Evolutionary conservation across 2,329 filamentous ascomycete species (phyloP).

Genomic region (Microdochium trichocladiopsis): DNA sequence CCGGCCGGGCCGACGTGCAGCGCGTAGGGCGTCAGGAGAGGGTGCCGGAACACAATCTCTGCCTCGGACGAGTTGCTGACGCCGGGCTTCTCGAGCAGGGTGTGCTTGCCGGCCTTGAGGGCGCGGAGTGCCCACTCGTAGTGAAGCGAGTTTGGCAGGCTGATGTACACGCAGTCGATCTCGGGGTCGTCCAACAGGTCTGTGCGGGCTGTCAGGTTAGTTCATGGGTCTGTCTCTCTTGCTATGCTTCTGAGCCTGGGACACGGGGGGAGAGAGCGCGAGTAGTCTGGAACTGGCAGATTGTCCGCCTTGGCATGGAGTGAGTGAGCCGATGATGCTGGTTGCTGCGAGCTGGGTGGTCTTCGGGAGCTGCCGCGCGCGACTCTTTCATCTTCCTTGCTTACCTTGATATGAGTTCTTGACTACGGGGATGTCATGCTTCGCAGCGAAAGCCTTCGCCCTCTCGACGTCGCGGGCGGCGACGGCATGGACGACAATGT

Average conservation of each 20-base stretch:
- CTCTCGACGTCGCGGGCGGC: slow-evolving; percentile 40
- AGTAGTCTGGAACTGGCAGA: too few species aligned
- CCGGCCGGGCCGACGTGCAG: not conserved
- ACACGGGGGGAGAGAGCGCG: too few species aligned
- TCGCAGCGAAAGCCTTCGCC: slow-evolving; percentile 42
- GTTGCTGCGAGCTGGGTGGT: too few species aligned
- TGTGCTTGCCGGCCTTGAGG: slow-evolving; percentile 42
- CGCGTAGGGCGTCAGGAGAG: slow-evolving; percentile 14
- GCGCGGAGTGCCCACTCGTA: slow-evolving; percentile 40
- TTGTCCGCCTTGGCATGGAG: too few species aligned
- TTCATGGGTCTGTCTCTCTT: too few species aligned
- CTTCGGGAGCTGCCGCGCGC: too few species aligned
- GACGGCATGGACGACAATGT: slow-evolving; percentile 44
- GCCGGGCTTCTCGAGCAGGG: slow-evolving; percentile 47
- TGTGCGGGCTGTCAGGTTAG: too few species aligned
- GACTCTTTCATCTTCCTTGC: too few species aligned
- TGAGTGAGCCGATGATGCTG: too few species aligned
- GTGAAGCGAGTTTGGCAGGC: slow-evolving; percentile 34
- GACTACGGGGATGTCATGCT: slow-evolving; percentile 41
- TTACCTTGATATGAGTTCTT: slow-evolving; percentile 40
- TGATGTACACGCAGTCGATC: slow-evolving; percentile 44
- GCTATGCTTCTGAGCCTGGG: not conserved
- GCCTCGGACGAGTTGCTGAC: slow-evolving; percentile 39
- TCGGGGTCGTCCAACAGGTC: slow-evolving; percentile 30
- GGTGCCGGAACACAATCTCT: slow-evolving; percentile 30